Base-by-base conservation (phyloP, 2,329 filamentous ascomycete species). In the Stemphylium beticola region DNA sequence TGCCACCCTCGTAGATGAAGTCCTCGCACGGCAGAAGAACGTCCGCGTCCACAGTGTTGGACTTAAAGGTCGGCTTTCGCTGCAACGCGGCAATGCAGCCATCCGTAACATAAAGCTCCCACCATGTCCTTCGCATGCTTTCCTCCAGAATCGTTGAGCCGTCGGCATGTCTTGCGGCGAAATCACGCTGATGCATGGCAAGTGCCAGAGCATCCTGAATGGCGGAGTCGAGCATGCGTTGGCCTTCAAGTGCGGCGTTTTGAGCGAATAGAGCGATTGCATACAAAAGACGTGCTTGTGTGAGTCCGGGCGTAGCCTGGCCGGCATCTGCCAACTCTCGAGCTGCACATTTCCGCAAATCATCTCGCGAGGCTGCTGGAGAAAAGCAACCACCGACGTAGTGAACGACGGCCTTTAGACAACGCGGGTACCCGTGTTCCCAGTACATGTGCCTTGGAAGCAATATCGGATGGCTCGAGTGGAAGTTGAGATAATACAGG, bases 81-180 rank as follows among this genome's bases (percentile, higher is more conserved):
- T 88, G 89, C 60, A 96, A 85, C 4, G 90, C 90, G 4, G 91
- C 90, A 56, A 93, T 82, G 82, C 93, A 88, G 47, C 88, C 90
- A 69, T 95, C 91, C 4, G 91, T 83, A 14, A 91, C 82, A 67
- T 88, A 92, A 5, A 89, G 57, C 65, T 85, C 91, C 90, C 92
- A 96, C 92, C 92, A 96, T 1, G 91, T 96, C 45, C 92, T 83
- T 11, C 91, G 84, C 83, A 90, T 87, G 72, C 88, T 91, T 74
- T 96, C 92, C 69, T 92, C 89, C 3, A 91, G 71, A 1, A 90
- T 79, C 0, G 85, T 80, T 50, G 87, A 83, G 4, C 84, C 83
- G 18, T 80, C 78, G 12, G 87, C 86, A 65, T 90, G 79, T 3
- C 79, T 74, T 0, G 78, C 76, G 1, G 90, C 87, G 71, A 86